Percentiles rank a stretch among this genome's conserved stretches.
Evolutionary conservation across 805 yeast species (phyloP).

Genomic region (Clavispora asparagi): DNA sequence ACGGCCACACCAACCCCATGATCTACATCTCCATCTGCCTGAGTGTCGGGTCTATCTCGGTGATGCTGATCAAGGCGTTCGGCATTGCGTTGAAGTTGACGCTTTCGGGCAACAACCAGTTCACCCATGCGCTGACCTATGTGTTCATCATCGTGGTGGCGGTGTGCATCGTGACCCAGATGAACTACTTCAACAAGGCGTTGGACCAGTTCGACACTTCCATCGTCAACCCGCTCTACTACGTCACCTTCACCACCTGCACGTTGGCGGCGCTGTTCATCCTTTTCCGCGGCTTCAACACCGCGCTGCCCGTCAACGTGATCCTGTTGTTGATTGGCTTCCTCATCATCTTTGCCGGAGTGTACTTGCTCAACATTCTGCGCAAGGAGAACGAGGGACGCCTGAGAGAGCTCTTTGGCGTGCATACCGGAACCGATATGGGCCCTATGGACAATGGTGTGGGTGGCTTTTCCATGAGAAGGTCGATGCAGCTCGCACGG

Average conservation of each 20-base stretch:
- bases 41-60: slow-evolving; percentile 83
- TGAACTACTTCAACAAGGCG: slow-evolving; percentile 92
- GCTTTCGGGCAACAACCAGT: slow-evolving; percentile 79
- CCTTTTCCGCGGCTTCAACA: slow-evolving; percentile 80
- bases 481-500: slow-evolving; percentile 66
- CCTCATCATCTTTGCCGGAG: slow-evolving; percentile 82
- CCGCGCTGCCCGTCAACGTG: slow-evolving; percentile 72
- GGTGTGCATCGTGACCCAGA: slow-evolving; percentile 80
- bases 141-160: slow-evolving; percentile 73
- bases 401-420: slow-evolving; percentile 50
- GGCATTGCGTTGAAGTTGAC: slow-evolving; percentile 89
- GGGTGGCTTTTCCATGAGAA: slow-evolving; percentile 63
- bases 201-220: slow-evolving; percentile 90
- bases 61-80: slow-evolving; percentile 88
- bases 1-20: slow-evolving; percentile 81
- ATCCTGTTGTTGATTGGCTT: slow-evolving; percentile 82
- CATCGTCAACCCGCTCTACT: slow-evolving; percentile 84
- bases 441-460: slow-evolving; percentile 80
- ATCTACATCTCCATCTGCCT: slow-evolving; percentile 87
- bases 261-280: slow-evolving; percentile 84
- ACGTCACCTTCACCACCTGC: slow-evolving; percentile 86
- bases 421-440: slow-evolving; percentile 49
- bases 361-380: slow-evolving; percentile 73
- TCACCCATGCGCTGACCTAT: slow-evolving; percentile 78
- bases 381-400: slow-evolving; percentile 55